phyloP scores from a whole-genome alignment of 2,329 filamentous ascomycete genomes.

The Verticillium nubilum region DNA sequence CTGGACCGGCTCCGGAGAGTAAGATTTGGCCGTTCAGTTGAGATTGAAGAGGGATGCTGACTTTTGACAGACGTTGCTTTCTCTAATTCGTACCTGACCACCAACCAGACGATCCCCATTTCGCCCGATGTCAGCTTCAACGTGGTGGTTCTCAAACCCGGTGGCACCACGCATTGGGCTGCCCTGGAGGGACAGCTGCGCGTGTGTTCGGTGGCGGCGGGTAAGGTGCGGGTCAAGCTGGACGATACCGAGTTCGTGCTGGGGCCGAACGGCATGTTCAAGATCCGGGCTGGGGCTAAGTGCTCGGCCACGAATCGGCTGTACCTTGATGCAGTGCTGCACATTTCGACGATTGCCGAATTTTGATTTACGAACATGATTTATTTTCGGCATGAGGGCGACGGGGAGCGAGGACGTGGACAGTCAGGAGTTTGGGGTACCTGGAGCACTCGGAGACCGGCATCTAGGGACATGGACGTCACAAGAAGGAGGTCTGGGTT shows the following conservation, averaged over 20 bases:
- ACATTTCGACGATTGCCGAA: slow-evolving; percentile 29
- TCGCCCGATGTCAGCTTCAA: slow-evolving; percentile 33
- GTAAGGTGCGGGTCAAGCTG: slow-evolving; percentile 34
- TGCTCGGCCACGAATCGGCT: slow-evolving; percentile 36
- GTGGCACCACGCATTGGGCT: slow-evolving; percentile 24
- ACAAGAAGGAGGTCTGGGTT: background rate
- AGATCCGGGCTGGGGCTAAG: slow-evolving; percentile 28
- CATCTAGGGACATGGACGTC: too few species aligned
- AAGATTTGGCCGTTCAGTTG: slow-evolving; percentile 12
- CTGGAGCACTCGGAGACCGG: too few species aligned
- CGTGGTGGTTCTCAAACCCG: slow-evolving; percentile 33
- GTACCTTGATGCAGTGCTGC: slow-evolving; percentile 38
- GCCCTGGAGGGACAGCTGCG: slow-evolving; percentile 24
- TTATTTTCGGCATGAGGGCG: too few species aligned
- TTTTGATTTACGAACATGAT: background rate
- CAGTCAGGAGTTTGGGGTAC: too few species aligned
- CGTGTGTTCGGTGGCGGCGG: slow-evolving; percentile 32
- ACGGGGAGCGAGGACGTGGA: too few species aligned
- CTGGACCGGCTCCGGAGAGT: slow-evolving; percentile 24
- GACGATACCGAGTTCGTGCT: slow-evolving; percentile 29
- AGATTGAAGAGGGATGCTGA: background rate
- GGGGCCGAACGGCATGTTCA: slow-evolving; percentile 39
- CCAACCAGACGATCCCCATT: slow-evolving; percentile 27
- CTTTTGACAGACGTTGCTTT: slow-evolving; percentile 32
- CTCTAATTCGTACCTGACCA: slow-evolving; percentile 34